phyloP scores from a whole-genome alignment of 306 rosid genomes.

The Quillaja saponaria region DNA sequence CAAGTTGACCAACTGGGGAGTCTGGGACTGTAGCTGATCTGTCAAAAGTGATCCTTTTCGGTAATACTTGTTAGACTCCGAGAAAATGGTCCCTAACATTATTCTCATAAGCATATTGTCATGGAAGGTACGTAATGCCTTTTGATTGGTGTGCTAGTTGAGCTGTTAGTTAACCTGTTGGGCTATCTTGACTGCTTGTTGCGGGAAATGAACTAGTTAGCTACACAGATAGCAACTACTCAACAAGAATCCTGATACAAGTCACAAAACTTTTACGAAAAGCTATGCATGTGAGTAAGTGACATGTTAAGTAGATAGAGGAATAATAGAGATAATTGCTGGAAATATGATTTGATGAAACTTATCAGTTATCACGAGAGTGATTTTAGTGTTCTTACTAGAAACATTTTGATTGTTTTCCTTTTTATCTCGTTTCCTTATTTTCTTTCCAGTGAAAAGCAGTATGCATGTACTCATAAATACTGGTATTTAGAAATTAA shows the following conservation, averaged over 20 bases:
- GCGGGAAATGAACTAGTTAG: constrained; percentile 9
- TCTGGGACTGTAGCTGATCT: background rate
- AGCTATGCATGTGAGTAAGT: too few species aligned
- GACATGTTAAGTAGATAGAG: too few species aligned
- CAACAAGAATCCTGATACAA: constrained; percentile 5
- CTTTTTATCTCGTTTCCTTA: too few species aligned
- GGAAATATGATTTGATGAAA: too few species aligned
- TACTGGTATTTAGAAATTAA: too few species aligned
- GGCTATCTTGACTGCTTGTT: constrained; percentile 16
- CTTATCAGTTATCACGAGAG: too few species aligned
- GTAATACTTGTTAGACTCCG: background rate
- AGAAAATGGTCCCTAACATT: background rate
- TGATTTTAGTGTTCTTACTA: too few species aligned
- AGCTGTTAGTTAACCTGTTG: constrained; percentile 6
- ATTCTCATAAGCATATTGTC: background rate
- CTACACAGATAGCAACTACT: constrained; percentile 16
- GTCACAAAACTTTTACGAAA: constrained; percentile 3
- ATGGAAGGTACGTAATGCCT: constrained; percentile 8
- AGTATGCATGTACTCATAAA: too few species aligned
- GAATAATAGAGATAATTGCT: too few species aligned
- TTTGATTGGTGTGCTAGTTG: background rate
- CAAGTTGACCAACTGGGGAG: background rate
- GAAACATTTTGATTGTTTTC: too few species aligned
- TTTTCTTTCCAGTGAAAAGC: too few species aligned
- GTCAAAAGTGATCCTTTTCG: constrained; percentile 1